Conservation (phyloP, 1,284 basidiomycete genomes). For the Ustilago vetiveriae region DNA sequence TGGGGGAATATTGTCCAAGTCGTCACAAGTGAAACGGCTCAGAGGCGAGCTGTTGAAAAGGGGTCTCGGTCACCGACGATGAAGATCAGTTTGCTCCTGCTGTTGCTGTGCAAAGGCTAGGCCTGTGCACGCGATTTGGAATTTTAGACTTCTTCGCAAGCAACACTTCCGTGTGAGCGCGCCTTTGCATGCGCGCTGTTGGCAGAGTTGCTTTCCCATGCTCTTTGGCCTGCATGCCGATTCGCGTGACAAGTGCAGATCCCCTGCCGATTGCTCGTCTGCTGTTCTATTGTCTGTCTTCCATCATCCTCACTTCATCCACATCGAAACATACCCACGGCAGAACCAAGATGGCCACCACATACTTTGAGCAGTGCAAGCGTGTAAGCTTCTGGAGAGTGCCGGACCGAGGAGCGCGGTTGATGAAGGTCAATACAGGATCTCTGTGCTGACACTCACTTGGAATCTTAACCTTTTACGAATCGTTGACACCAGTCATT, state of each 20-base stretch:
- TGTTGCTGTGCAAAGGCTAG: too few species aligned
- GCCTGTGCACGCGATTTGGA: constrained; percentile 1
- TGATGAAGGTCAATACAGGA: not conserved
- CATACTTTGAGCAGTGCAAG: constrained; percentile 50
- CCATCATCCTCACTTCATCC: not conserved
- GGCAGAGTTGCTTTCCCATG: constrained; percentile 11
- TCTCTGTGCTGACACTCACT: constrained; percentile 2
- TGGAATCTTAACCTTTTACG: not conserved
- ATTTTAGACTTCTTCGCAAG: constrained; percentile 15
- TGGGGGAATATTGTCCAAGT: not conserved
- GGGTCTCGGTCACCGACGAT: too few species aligned
- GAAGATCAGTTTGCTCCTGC: too few species aligned
- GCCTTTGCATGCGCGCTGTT: constrained; percentile 2
- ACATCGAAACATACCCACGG: not conserved
- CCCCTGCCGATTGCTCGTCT: too few species aligned
- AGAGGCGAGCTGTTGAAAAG: too few species aligned
- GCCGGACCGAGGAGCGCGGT: too few species aligned
- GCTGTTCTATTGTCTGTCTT: not conserved
- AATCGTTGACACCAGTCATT: constrained; percentile 51
- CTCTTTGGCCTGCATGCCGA: constrained; percentile 9
- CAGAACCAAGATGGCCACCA: constrained; percentile 28
- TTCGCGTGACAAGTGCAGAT: constrained; percentile 32
- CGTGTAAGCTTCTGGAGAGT: constrained; percentile 42
- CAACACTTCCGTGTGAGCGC: too few species aligned
- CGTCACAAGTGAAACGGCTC: too few species aligned